Conservation (phyloP, 371 early-diverging fungal genomes). For the Gilbertella persicaria region DNA sequence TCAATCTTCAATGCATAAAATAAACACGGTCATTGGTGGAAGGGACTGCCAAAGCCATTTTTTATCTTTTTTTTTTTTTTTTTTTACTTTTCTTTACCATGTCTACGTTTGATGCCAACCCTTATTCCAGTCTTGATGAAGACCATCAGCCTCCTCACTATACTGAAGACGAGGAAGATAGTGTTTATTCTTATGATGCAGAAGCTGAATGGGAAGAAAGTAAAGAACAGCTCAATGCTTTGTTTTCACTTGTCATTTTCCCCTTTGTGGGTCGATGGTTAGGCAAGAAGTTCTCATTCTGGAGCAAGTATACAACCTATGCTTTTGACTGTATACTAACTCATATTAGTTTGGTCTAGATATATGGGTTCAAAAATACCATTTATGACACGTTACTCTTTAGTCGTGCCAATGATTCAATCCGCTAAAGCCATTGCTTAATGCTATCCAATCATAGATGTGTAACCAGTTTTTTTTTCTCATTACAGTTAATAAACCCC, state of each 20-base stretch:
- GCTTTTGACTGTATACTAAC: background rate
- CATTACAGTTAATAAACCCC: background rate
- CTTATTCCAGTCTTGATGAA: slow-evolving; percentile 31
- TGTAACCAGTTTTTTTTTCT: too few species aligned
- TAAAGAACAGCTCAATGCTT: slow-evolving; percentile 54
- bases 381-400: background rate
- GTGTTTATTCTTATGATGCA: slow-evolving; percentile 47
- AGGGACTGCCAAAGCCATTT: too few species aligned
- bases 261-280: slow-evolving; percentile 63
- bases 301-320: slow-evolving; percentile 38
- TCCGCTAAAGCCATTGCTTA: background rate
- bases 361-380: background rate
- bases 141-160: slow-evolving; percentile 23
- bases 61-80: too few species aligned
- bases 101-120: slow-evolving; percentile 15
- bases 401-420: background rate
- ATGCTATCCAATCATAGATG: too few species aligned
- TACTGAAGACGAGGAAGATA: slow-evolving; percentile 26
- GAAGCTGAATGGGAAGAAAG: slow-evolving; percentile 69
- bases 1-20: too few species aligned
- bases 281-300: slow-evolving; percentile 60
- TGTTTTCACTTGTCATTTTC: slow-evolving; percentile 61
- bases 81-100: background rate
- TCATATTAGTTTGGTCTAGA: background rate
- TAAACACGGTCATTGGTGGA: too few species aligned